phyloP scores from a whole-genome alignment of 371 early-diverging fungal species.

The Rhizopus arrhizus region DNA sequence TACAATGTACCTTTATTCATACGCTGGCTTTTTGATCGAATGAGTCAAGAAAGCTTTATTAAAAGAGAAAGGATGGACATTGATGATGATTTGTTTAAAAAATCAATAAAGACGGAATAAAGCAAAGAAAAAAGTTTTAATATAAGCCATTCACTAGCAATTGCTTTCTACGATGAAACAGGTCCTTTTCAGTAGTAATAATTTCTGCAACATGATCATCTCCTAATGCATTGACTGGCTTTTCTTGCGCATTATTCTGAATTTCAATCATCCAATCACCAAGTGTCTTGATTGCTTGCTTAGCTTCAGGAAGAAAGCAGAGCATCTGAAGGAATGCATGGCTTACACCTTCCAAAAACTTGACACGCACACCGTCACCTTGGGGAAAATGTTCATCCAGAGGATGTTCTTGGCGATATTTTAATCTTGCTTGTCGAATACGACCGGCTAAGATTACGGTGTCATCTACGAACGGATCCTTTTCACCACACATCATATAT shows the following conservation, averaged over 20 bases:
- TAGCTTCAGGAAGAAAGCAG: slow-evolving; percentile 84
- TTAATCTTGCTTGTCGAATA: slow-evolving; percentile 76
- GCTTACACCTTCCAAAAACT: slow-evolving; percentile 87
- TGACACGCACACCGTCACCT: slow-evolving; percentile 51
- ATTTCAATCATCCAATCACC: slow-evolving; percentile 70
- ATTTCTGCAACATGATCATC: slow-evolving; percentile 39
- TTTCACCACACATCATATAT: slow-evolving; percentile 91
- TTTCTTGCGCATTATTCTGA: neutral
- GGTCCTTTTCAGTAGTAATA: slow-evolving; percentile 46
- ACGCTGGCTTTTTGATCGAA: slow-evolving; percentile 40
- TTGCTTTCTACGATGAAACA: slow-evolving; percentile 47
- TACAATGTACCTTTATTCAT: slow-evolving; percentile 32
- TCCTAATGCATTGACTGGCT: neutral
- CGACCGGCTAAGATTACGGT: slow-evolving; percentile 90
- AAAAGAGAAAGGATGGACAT: slow-evolving; percentile 1
- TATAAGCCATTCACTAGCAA: slow-evolving; percentile 41
- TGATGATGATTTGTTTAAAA: slow-evolving; percentile 8
- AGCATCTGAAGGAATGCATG: slow-evolving; percentile 93
- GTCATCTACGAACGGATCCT: slow-evolving; percentile 96
- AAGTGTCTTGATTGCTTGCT: slow-evolving; percentile 64
- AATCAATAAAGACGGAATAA: slow-evolving; percentile 2
- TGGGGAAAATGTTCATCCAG: slow-evolving; percentile 21
- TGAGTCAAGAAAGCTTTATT: slow-evolving; percentile 11
- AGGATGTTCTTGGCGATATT: slow-evolving; percentile 27
- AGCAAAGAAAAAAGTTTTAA: slow-evolving; percentile 6